These are phyloP conservation scores for Colletotrichum echinochloae DNA, from an alignment of 2,329 filamentous ascomycete genomes.

Conservation along the genomic window DNA sequence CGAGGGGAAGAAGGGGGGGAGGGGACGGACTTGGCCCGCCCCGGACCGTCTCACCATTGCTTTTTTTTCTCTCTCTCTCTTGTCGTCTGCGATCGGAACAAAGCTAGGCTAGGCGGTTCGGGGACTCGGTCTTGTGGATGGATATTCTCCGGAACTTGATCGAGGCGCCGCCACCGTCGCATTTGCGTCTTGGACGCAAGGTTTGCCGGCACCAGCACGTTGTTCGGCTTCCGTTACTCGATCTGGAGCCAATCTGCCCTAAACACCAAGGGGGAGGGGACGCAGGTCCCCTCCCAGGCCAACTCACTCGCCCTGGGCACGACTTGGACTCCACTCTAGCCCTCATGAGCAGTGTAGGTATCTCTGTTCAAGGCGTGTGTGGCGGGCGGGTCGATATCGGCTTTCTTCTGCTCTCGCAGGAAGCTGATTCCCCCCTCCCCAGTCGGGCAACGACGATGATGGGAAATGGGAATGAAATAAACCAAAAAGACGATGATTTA, in stretches of 20 bases:
- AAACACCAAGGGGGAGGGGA: neutral
- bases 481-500: neutral
- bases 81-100: constrained; percentile 20
- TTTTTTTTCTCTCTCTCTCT: neutral
- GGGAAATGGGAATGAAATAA: neutral
- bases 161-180: constrained; percentile 25
- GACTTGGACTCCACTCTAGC: neutral
- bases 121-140: constrained; percentile 5
- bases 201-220: neutral
- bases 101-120: neutral
- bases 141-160: constrained; percentile 16
- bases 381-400: neutral
- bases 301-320: too few relatives aligned
- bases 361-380: neutral
- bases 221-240: neutral
- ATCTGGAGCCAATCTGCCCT: constrained; percentile 8
- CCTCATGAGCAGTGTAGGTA: neutral
- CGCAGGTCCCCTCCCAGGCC: too few relatives aligned
- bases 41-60: constrained; percentile 16
- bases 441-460: neutral
- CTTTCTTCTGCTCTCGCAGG: neutral
- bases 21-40: neutral
- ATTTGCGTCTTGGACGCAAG: neutral
- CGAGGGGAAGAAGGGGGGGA: neutral
- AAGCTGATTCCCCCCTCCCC: neutral